Evolutionary conservation across 1,284 basidiomycete species (phyloP).

Genomic region (Melampsora allii-populina): DNA sequence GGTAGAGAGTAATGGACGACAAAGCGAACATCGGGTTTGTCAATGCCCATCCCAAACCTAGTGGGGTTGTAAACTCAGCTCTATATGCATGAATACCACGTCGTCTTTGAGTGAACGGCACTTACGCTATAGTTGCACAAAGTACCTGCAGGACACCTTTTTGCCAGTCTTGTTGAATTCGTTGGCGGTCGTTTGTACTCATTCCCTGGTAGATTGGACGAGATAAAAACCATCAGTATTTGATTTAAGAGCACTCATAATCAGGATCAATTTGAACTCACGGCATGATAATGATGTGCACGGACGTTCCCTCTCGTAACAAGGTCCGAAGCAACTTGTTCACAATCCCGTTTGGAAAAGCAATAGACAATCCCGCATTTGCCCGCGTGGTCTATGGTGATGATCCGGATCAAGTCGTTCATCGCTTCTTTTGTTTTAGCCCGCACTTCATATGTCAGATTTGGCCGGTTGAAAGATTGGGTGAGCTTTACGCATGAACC

Average conservation of each 20-base stretch:
- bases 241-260: not conserved
- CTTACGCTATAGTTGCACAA: conserved; percentile 68
- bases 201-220: conserved; percentile 55
- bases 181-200: conserved; percentile 63
- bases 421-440: conserved; percentile 58
- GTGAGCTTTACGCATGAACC: conserved; percentile 62
- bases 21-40: conserved; percentile 77
- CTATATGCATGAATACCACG: too few species aligned
- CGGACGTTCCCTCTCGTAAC: conserved; percentile 60
- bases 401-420: conserved; percentile 68
- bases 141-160: conserved; percentile 71
- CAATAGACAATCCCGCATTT: conserved; percentile 88
- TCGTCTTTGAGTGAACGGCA: not conserved
- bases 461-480: conserved; percentile 89
- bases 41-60: conserved; percentile 92
- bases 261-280: not conserved
- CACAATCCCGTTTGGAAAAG: conserved; percentile 67
- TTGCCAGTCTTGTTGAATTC: conserved; percentile 72
- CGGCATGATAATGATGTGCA: conserved; percentile 84
- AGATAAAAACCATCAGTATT: not conserved
- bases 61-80: not conserved
- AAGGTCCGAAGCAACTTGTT: conserved; percentile 70
- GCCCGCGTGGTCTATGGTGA: conserved; percentile 61
- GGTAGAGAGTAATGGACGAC: conserved; percentile 74
- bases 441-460: conserved; percentile 68